Percentiles rank a stretch among this genome's conserved stretches.
Evolutionary conservation across 2,329 filamentous ascomycete genomes (phyloP).

Genomic region (Fusarium sp.): DNA sequence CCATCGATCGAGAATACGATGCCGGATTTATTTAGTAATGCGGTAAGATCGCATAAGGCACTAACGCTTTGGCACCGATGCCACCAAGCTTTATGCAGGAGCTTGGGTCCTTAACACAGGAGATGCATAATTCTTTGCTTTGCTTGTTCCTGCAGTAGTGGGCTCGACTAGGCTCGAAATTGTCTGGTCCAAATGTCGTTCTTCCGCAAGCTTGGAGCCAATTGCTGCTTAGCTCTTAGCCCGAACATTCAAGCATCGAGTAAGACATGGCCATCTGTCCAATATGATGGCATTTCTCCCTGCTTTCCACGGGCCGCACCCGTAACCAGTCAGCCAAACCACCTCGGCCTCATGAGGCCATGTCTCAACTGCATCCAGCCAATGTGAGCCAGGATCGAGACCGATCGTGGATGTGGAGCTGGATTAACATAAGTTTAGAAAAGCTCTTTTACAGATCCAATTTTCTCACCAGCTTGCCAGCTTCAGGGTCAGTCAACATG

Average conservation of each 20-base stretch:
- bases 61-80: slow-evolving; percentile 33
- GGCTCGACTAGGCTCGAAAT: slow-evolving; percentile 38
- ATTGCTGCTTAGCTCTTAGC: slow-evolving; percentile 19
- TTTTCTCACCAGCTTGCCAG: slow-evolving; percentile 24
- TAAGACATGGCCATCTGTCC: slow-evolving; percentile 22
- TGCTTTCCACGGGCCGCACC: slow-evolving; percentile 1
- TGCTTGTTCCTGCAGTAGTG: slow-evolving; percentile 50
- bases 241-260: background rate
- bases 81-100: slow-evolving; percentile 32
- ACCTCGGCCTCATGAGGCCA: background rate
- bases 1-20: slow-evolving; percentile 32
- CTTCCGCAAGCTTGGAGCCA: slow-evolving; percentile 14
- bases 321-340: background rate
- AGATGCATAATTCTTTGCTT: slow-evolving; percentile 37
- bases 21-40: slow-evolving; percentile 3
- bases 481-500: slow-evolving; percentile 8
- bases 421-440: background rate
- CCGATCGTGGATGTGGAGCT: slow-evolving; percentile 19
- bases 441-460: slow-evolving; percentile 10
- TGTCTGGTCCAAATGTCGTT: slow-evolving; percentile 24
- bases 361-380: slow-evolving; percentile 36
- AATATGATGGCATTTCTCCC: background rate
- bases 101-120: slow-evolving; percentile 29
- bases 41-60: slow-evolving; percentile 28
- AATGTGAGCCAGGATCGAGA: slow-evolving; percentile 32